Conservation (phyloP, 192 early-diverging fungal species). For the Coemansia sp. region DNA sequence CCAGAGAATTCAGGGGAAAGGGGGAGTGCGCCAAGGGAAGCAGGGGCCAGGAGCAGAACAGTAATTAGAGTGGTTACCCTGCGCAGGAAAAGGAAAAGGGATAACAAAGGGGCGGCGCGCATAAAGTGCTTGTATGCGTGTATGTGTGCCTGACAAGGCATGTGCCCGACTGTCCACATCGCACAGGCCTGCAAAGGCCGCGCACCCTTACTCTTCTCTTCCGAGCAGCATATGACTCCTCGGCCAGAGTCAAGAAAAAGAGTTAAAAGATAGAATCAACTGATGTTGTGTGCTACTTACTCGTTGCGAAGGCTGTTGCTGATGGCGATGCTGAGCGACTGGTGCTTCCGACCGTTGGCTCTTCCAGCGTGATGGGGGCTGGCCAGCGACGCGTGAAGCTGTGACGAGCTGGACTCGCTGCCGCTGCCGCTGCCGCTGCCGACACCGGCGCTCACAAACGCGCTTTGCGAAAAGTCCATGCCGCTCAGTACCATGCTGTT, state of each 20-base stretch:
- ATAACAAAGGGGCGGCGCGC: constrained; percentile 22
- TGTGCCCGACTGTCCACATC: not conserved
- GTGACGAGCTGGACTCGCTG: not conserved
- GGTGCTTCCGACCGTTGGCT: constrained; percentile 28
- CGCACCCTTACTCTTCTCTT: not conserved
- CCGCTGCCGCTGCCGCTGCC: constrained; percentile 1
- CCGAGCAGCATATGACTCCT: not conserved
- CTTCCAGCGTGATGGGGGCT: constrained; percentile 20
- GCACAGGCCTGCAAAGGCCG: not conserved
- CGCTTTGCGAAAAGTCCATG: constrained; percentile 12
- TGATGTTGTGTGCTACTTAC: too few species aligned
- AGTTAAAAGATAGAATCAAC: constrained; percentile 5
- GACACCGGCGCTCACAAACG: not conserved
- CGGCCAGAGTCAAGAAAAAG: not conserved
- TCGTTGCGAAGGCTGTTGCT: constrained; percentile 27
- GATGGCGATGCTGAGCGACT: constrained; percentile 50
- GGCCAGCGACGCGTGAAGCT: constrained; percentile 13
- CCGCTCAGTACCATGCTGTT: constrained; percentile 20
- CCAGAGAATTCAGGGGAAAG: too few species aligned
- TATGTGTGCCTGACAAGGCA: constrained; percentile 14
- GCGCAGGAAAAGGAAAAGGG: constrained; percentile 2
- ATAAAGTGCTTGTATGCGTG: constrained; percentile 37
- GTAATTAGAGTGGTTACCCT: constrained; percentile 22
- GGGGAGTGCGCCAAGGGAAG: too few species aligned
- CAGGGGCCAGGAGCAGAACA: not conserved